Evolutionary conservation across 345 rosid genomes (phyloP).

Genomic region (Jatropha curcas): DNA sequence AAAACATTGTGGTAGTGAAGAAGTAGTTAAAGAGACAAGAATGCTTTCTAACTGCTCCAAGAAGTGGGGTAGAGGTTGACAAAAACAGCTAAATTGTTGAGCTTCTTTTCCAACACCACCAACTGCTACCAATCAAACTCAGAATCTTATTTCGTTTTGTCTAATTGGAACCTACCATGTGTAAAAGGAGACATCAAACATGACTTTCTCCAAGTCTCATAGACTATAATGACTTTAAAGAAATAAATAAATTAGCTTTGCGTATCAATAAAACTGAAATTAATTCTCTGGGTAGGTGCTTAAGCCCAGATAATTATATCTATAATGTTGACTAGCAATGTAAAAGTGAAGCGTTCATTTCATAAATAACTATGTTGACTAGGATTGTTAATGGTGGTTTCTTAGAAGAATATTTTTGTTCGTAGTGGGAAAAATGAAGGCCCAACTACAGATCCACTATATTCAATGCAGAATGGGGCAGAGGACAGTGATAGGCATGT

Average conservation of each 20-base stretch:
- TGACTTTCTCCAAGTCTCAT: slow-evolving; percentile 30
- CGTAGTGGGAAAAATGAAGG: background rate
- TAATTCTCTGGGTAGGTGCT: slow-evolving; percentile 33
- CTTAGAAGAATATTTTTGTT: slow-evolving; percentile 6
- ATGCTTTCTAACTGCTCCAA: slow-evolving; percentile 47
- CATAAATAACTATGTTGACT: slow-evolving; percentile 20
- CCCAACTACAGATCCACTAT: slow-evolving; percentile 10
- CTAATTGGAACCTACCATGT: slow-evolving; percentile 14
- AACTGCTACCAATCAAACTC: slow-evolving; percentile 49
- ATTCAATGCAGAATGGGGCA: background rate
- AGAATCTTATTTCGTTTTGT: background rate
- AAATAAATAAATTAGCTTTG: slow-evolving; percentile 2
- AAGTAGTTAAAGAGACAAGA: slow-evolving; percentile 34
- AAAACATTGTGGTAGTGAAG: slow-evolving; percentile 20
- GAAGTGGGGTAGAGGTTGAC: slow-evolving; percentile 41
- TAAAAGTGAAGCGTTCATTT: slow-evolving; percentile 13
- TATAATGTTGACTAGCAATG: slow-evolving; percentile 18
- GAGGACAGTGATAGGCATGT: background rate
- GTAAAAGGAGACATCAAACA: slow-evolving; percentile 19
- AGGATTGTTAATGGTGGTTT: background rate
- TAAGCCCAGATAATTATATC: slow-evolving; percentile 11
- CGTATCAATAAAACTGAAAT: slow-evolving; percentile 21
- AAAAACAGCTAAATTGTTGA: slow-evolving; percentile 43
- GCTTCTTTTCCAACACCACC: slow-evolving; percentile 46
- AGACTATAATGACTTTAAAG: slow-evolving; percentile 18